A percentile compares a stretch with the other conserved stretches of the same genome.
phyloP scores from a whole-genome alignment of 495 filamentous ascomycete species.

The Zalerion maritima region DNA sequence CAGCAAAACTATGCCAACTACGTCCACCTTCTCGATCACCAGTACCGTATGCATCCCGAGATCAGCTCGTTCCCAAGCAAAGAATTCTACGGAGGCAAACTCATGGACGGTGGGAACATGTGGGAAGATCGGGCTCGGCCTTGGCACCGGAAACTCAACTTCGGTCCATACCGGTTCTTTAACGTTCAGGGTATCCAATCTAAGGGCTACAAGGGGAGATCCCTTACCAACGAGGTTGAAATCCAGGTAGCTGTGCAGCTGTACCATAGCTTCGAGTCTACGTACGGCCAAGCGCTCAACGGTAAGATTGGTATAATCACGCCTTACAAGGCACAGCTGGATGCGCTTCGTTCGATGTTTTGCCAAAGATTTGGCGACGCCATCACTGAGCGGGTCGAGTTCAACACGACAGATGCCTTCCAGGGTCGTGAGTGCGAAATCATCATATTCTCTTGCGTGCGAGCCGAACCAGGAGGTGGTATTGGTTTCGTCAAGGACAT shows the following conservation, averaged over 20 bases:
- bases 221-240: slow-evolving; percentile 79
- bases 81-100: slow-evolving; percentile 79
- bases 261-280: slow-evolving; percentile 58
- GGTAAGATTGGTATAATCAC: slow-evolving; percentile 94
- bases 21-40: slow-evolving; percentile 88
- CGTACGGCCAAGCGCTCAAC: slow-evolving; percentile 50
- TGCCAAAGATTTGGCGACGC: slow-evolving; percentile 50
- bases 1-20: slow-evolving; percentile 76
- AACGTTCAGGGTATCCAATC: slow-evolving; percentile 83
- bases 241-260: slow-evolving; percentile 70
- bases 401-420: slow-evolving; percentile 97
- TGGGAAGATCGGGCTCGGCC: slow-evolving; percentile 52
- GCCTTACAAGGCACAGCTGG: slow-evolving; percentile 88
- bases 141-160: slow-evolving; percentile 70
- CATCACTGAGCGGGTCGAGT: slow-evolving; percentile 71
- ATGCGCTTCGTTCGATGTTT: slow-evolving; percentile 61
- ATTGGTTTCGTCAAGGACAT: slow-evolving; percentile 98
- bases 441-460: slow-evolving; percentile 97
- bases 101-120: slow-evolving; percentile 79
- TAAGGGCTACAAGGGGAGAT: slow-evolving; percentile 62
- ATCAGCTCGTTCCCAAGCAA: slow-evolving; percentile 81
- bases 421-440: slow-evolving; percentile 94
- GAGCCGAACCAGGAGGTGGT: slow-evolving; percentile 71
- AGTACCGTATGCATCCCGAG: slow-evolving; percentile 98
- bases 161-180: slow-evolving; percentile 95